phyloP scores from a whole-genome alignment of 73 alveolate genomes.

The Paramecium tetraurelia region DNA sequence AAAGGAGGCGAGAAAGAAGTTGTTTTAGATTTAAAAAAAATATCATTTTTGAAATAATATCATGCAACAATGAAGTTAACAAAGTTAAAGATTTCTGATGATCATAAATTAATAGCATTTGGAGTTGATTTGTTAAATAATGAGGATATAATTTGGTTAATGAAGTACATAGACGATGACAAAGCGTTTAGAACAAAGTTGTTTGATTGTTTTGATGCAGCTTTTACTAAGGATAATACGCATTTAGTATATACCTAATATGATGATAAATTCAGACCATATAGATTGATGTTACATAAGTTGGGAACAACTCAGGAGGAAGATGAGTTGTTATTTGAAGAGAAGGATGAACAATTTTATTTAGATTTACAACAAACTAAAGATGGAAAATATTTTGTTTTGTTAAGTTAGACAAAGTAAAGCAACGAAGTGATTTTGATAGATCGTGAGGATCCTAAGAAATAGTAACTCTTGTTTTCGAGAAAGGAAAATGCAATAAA shows the following conservation, averaged over 20 bases:
- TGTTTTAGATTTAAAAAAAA: conserved; percentile 39
- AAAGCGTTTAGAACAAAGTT: conserved; percentile 15
- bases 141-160: conserved; percentile 33
- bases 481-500: conserved; percentile 62
- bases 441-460: conserved; percentile 61
- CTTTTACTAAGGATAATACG: conserved; percentile 30
- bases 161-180: conserved; percentile 42
- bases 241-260: conserved; percentile 27
- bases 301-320: conserved; percentile 53
- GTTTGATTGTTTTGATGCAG: conserved; percentile 54
- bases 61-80: conserved; percentile 31
- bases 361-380: conserved; percentile 62
- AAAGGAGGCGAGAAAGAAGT: conserved; percentile 14
- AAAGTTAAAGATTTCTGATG: conserved; percentile 54
- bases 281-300: conserved; percentile 34
- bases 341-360: conserved; percentile 60
- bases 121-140: conserved; percentile 58
- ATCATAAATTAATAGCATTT: conserved; percentile 51
- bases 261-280: conserved; percentile 59
- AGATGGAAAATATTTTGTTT: conserved; percentile 58
- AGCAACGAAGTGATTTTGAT: conserved; percentile 69
- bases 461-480: conserved; percentile 24
- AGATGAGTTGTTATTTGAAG: conserved; percentile 60
- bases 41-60: conserved; percentile 19
- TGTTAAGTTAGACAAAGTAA: conserved; percentile 46